Conservation (phyloP, 2,329 filamentous ascomycete genomes). For the Hypoxylon sp. region DNA sequence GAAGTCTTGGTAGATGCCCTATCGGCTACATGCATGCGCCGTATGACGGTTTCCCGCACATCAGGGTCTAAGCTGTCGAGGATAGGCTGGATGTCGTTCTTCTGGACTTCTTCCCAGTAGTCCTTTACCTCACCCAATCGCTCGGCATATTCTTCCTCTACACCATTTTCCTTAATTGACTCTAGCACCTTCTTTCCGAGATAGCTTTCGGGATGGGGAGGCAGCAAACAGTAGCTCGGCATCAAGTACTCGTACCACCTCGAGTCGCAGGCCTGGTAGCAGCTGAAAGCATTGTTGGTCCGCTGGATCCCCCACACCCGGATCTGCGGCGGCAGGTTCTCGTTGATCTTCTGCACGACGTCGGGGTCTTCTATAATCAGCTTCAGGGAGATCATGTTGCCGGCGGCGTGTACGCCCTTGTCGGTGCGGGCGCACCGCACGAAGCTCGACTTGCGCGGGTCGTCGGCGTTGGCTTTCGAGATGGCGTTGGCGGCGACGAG, state of each 20-base stretch:
- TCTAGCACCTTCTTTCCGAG: slow-evolving; percentile 86
- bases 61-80: slow-evolving; percentile 72
- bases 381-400: slow-evolving; percentile 95
- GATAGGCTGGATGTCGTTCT: slow-evolving; percentile 80
- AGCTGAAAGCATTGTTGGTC: slow-evolving; percentile 91
- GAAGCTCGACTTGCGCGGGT: slow-evolving; percentile 95
- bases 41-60: slow-evolving; percentile 71
- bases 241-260: slow-evolving; percentile 98
- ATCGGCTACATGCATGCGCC: slow-evolving; percentile 64
- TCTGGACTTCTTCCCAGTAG: slow-evolving; percentile 87
- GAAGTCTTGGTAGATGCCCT: slow-evolving; percentile 32
- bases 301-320: slow-evolving; percentile 93
- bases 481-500: slow-evolving; percentile 93
- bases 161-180: slow-evolving; percentile 77
- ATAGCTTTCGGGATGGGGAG: slow-evolving; percentile 89
- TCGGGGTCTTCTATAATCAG: slow-evolving; percentile 93
- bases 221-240: slow-evolving; percentile 90
- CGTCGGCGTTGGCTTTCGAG: slow-evolving; percentile 94
- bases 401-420: slow-evolving; percentile 96
- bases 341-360: slow-evolving; percentile 91
- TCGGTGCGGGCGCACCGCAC: slow-evolving; percentile 95
- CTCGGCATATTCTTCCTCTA: slow-evolving; percentile 74
- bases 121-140: slow-evolving; percentile 81
- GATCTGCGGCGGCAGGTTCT: slow-evolving; percentile 85
- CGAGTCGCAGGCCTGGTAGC: slow-evolving; percentile 94